Evolutionary conservation across 2,329 filamentous ascomycete species (phyloP), one percentile per base, ranked within the genome.

Genomic region (Calonectria pseudoturangicola): DNA sequence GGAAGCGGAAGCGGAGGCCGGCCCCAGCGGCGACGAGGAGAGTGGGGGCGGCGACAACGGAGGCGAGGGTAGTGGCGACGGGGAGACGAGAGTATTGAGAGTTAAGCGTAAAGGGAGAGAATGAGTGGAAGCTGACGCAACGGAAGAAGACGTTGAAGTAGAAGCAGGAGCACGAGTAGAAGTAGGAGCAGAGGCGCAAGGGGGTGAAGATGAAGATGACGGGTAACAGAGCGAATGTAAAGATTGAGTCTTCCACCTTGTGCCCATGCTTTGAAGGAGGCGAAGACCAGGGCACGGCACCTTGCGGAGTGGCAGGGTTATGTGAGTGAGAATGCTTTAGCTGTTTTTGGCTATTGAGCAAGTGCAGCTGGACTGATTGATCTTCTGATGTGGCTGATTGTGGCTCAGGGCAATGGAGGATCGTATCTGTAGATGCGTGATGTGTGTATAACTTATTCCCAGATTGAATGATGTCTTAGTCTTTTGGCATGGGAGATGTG

Each of bases 221-320:
- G 63, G 64, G 25, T 64, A 58, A 41, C 54, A 28, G 27, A 45
- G 28, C 18, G 51, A 71, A 66, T 66, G 69, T 36, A 71, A 9
- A 68, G 21, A 68, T 47, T 71, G 65, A 51, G 64, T 67, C 41
- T 51, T 30, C 64, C 70, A 68, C 56, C 70, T 68, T 48, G 64
- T 68, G 56, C 70, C 48, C 56, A 68, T 68, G 36, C 64, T 68
- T 68, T 67, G 62, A 63, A 71, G 54, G 64, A 50, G 54, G 62
- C 68, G 63, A 56, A 58, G 54, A 60, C 54, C 43, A 43, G 30
- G 41, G 58, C 41, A 63, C 58, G 25, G 27, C 41, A 45, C 41
- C 58, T 28, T 30, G 25, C 41, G 41, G 58, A 47, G 54, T 60
- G 54, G 54, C 54, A 41, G 54, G 54, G 54, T 60, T 60, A 27